A percentile compares a stretch with the other conserved stretches of the same genome.
Evolutionary conservation across 768 basidiomycete genomes (phyloP).

Genomic region (Stropharia rugosoannulata): DNA sequence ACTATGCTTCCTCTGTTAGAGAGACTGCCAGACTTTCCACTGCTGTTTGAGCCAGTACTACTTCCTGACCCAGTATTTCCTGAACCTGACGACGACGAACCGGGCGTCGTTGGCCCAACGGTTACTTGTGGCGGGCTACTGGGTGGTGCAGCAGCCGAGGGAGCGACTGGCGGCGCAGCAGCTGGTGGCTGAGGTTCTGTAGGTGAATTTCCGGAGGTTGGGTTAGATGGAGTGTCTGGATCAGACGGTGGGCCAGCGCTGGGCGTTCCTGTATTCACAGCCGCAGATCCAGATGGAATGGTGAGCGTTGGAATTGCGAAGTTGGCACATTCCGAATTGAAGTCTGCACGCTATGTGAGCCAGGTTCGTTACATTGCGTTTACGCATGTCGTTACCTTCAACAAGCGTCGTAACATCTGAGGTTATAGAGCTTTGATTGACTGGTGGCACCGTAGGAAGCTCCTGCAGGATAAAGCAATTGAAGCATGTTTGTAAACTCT

Average conservation of each 20-base stretch:
- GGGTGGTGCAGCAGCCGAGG: too few species aligned
- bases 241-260: background rate
- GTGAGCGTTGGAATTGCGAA: slow-evolving; percentile 1
- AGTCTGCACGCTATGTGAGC: background rate
- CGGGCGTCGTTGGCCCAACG: too few species aligned
- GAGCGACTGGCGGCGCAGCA: too few species aligned
- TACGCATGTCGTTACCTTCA: background rate
- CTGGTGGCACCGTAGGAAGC: background rate
- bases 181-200: too few species aligned
- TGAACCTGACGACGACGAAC: too few species aligned
- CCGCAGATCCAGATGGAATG: background rate
- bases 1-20: too few species aligned
- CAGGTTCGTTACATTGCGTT: background rate
- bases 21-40: too few species aligned
- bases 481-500: slow-evolving; percentile 3
- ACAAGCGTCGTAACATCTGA: background rate
- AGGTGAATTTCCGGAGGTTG: background rate
- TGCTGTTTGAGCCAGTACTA: too few species aligned
- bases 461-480: background rate
- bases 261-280: background rate
- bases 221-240: background rate
- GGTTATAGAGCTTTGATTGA: background rate
- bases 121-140: too few species aligned
- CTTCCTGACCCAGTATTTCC: too few species aligned
- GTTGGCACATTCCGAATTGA: background rate